Evolutionary conservation across 495 filamentous ascomycete species (phyloP).

Genomic region (Podospora tetraspora): DNA sequence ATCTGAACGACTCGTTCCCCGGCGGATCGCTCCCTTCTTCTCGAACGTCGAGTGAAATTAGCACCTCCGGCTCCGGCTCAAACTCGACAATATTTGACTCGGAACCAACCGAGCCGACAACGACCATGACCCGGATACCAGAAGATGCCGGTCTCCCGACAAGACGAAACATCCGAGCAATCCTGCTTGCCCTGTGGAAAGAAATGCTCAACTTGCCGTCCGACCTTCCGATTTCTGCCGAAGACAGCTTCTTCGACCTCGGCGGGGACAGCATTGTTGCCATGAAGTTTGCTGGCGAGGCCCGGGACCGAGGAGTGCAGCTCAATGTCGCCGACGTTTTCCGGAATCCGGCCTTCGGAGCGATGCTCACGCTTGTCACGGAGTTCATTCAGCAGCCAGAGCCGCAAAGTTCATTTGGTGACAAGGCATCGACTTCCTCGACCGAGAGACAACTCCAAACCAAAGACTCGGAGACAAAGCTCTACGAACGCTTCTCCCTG

Average conservation of each 20-base stretch:
- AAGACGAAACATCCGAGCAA: conserved; percentile 18
- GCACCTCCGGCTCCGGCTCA: not conserved
- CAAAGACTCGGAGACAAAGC: conserved; percentile 14
- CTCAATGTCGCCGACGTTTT: conserved; percentile 50
- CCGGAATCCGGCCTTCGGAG: conserved; percentile 19
- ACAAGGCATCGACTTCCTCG: not conserved
- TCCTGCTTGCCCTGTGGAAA: conserved; percentile 26
- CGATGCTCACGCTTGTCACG: conserved; percentile 9
- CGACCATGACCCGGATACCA: too few relatives aligned
- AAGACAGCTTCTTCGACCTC: conserved; percentile 55
- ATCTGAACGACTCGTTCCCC: not conserved
- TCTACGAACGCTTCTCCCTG: conserved; percentile 45
- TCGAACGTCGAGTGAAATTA: not conserved
- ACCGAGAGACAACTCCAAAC: not conserved
- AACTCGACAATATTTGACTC: conserved; percentile 2
- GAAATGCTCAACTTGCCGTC: conserved; percentile 18
- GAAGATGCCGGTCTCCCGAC: not conserved
- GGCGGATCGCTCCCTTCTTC: not conserved
- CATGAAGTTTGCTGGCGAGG: conserved; percentile 55
- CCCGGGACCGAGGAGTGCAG: conserved; percentile 42
- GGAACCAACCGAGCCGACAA: conserved; percentile 3
- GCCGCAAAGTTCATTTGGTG: not conserved
- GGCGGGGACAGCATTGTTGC: conserved; percentile 61
- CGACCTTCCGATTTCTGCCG: conserved; percentile 32
- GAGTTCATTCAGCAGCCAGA: not conserved